Conservation (phyloP, 1,284 basidiomycete genomes). For the Marasmius sp. region DNA sequence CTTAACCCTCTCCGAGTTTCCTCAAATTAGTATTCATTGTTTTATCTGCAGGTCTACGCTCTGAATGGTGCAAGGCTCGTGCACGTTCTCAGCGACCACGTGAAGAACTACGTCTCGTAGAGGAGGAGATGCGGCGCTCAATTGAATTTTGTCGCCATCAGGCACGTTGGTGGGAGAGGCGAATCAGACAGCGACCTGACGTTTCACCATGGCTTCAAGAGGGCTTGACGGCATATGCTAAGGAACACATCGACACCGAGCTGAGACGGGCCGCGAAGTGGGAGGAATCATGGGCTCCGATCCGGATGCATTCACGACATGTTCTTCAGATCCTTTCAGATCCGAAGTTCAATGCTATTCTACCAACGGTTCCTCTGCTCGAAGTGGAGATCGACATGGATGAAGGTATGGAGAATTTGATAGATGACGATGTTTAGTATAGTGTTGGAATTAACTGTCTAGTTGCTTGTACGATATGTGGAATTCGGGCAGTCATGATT, state of each 20-base stretch:
- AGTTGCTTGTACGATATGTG: no score
- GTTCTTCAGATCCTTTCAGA: background rate
- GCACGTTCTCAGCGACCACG: background rate
- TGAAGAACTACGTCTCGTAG: slow-evolving; percentile 1
- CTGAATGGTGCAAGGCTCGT: slow-evolving; percentile 5
- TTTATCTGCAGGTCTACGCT: background rate
- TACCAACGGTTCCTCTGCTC: background rate
- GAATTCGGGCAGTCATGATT: no score
- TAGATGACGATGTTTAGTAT: background rate
- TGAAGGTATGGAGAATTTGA: background rate
- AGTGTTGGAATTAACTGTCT: no score
- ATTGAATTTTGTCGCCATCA: background rate
- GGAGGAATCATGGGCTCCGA: background rate
- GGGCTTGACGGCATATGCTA: background rate
- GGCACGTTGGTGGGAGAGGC: background rate
- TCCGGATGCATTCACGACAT: background rate
- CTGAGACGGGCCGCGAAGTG: background rate
- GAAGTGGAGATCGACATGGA: background rate
- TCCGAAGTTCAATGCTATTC: background rate
- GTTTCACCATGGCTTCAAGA: background rate
- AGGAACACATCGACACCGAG: background rate
- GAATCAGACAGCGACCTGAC: background rate
- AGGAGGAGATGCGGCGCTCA: slow-evolving; percentile 3
- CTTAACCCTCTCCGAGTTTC: background rate
- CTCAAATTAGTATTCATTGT: no score